Conservation (phyloP, 2,329 filamentous ascomycete species). For the Ascochyta pisi region DNA sequence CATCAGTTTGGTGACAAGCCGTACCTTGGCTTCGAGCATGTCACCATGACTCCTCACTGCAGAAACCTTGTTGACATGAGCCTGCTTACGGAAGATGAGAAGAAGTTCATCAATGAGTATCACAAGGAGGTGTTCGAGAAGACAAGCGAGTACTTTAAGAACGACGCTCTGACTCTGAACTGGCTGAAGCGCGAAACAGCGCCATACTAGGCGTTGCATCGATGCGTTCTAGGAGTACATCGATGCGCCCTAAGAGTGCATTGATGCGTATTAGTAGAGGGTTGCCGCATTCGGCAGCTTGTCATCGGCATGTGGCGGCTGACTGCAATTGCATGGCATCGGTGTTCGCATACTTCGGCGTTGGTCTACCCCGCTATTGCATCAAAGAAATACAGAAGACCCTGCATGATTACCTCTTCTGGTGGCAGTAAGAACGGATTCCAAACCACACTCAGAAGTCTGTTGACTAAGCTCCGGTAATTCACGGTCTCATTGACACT, state of each 20-base stretch:
- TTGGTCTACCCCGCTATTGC: conserved; percentile 17
- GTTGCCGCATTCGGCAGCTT: conserved; percentile 1
- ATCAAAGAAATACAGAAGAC: conserved; percentile 15
- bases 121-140: conserved; percentile 82
- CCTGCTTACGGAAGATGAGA: conserved; percentile 76
- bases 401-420: conserved; percentile 17
- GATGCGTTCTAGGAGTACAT: neutral
- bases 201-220: conserved; percentile 49
- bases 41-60: conserved; percentile 96
- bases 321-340: conserved; percentile 20
- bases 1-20: conserved; percentile 92
- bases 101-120: conserved; percentile 86
- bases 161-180: conserved; percentile 72
- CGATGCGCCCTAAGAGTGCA: neutral
- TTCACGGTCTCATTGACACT: conserved; percentile 26
- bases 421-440: conserved; percentile 10
- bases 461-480: conserved; percentile 34
- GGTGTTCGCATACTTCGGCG: conserved; percentile 15
- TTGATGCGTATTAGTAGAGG: too few relatives aligned
- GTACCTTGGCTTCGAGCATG: conserved; percentile 93
- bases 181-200: conserved; percentile 92
- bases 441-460: conserved; percentile 2
- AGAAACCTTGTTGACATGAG: conserved; percentile 80
- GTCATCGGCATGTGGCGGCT: conserved; percentile 18
- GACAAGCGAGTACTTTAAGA: conserved; percentile 77